These are phyloP conservation scores for Dissophora ornata DNA, from an alignment of 192 early-diverging fungal species.

Conservation along the genomic window DNA sequence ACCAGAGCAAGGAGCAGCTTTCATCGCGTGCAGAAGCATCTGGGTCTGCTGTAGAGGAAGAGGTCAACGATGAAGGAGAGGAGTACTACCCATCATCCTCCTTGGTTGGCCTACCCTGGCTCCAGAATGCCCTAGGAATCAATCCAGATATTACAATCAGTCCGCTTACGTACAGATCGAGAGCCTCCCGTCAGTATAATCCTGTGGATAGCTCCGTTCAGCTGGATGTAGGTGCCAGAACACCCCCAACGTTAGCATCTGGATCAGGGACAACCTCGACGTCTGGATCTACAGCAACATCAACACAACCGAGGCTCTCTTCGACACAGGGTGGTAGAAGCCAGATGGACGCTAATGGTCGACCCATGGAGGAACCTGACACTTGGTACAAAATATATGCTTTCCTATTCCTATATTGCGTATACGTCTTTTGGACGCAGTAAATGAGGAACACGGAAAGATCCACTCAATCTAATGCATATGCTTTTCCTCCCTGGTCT, in stretches of 20 bases:
- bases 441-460: background rate
- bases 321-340: background rate
- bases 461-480: background rate
- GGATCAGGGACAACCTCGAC: background rate
- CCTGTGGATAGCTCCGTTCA: background rate
- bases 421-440: slow-evolving; percentile 24
- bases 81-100: slow-evolving; percentile 30
- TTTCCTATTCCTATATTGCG: slow-evolving; percentile 28
- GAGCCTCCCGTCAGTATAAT: slow-evolving; percentile 19
- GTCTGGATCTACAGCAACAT: background rate
- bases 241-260: background rate
- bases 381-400: slow-evolving; percentile 32
- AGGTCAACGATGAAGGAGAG: slow-evolving; percentile 40
- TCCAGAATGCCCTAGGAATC: slow-evolving; percentile 6
- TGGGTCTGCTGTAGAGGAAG: slow-evolving; percentile 10
- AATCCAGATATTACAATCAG: background rate
- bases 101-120: background rate
- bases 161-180: slow-evolving; percentile 12
- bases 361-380: background rate
- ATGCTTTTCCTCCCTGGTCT: background rate
- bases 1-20: slow-evolving; percentile 9
- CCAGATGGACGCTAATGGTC: background rate
- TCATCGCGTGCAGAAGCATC: background rate
- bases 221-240: slow-evolving; percentile 17
- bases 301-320: background rate